Conservation (phyloP, 768 basidiomycete species). For the Saitozyma sp. region DNA sequence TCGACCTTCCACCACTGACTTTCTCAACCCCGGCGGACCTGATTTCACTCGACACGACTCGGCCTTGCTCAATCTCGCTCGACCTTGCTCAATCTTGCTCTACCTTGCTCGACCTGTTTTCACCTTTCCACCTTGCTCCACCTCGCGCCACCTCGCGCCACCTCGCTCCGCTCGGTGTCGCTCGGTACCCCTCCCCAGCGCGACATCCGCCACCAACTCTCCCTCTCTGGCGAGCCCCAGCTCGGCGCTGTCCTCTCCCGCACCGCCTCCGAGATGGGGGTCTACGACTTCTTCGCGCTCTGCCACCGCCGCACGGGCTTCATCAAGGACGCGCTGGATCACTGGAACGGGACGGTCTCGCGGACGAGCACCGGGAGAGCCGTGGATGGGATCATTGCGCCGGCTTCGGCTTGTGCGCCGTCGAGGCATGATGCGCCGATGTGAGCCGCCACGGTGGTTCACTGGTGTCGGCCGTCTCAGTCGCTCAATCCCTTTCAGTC, state of each 20-base stretch:
- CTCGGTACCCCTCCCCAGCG: too few species aligned
- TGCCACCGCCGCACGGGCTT: constrained; percentile 60
- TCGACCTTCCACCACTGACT: too few species aligned
- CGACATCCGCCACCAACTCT: constrained; percentile 15
- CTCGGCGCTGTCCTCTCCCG: constrained; percentile 56
- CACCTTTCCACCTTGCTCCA: too few species aligned
- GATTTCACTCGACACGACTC: too few species aligned
- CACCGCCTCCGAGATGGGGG: background rate
- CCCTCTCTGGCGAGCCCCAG: constrained; percentile 21
- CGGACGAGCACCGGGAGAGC: constrained; percentile 69
- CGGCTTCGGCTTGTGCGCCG: constrained; percentile 65
- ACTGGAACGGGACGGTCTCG: constrained; percentile 62
- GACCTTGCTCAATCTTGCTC: too few species aligned
- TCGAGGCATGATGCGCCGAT: constrained; percentile 26
- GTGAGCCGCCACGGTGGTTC: too few species aligned
- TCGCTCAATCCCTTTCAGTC: too few species aligned
- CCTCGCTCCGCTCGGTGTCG: background rate
- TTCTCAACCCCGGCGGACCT: too few species aligned
- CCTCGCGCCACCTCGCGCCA: background rate
- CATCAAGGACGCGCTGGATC: constrained; percentile 62
- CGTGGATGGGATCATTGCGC: constrained; percentile 72
- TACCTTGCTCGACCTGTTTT: too few species aligned
- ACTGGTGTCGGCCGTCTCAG: too few species aligned
- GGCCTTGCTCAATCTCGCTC: too few species aligned
- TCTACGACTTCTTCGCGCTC: constrained; percentile 21